Evolutionary conservation across 2,329 filamentous ascomycete species (phyloP).

Genomic region (Aschersonia sp.): DNA sequence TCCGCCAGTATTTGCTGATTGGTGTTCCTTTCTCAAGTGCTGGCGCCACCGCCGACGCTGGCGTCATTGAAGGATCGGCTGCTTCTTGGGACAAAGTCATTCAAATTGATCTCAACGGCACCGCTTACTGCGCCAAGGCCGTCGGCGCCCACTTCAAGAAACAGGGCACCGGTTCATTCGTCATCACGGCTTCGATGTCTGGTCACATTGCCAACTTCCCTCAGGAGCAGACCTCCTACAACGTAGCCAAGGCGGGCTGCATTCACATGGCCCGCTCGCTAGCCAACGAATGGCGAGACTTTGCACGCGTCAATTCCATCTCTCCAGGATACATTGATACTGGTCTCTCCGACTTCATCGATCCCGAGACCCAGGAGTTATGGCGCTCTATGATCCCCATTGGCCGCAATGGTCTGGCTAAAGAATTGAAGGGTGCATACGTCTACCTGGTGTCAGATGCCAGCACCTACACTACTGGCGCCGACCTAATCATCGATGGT

Average conservation of each 20-base stretch:
- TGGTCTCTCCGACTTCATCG: slow-evolving; percentile 52
- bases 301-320: slow-evolving; percentile 50
- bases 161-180: slow-evolving; percentile 48
- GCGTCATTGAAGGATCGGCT: slow-evolving; percentile 52
- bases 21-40: slow-evolving; percentile 22
- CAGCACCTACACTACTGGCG: slow-evolving; percentile 58
- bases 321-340: slow-evolving; percentile 57
- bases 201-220: slow-evolving; percentile 59
- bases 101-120: slow-evolving; percentile 49
- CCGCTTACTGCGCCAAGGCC: slow-evolving; percentile 52
- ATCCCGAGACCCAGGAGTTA: slow-evolving; percentile 50
- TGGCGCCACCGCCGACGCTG: slow-evolving; percentile 53
- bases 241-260: slow-evolving; percentile 46
- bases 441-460: slow-evolving; percentile 65
- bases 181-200: slow-evolving; percentile 57
- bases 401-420: slow-evolving; percentile 50
- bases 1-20: too few relatives aligned
- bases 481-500: slow-evolving; percentile 58
- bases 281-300: slow-evolving; percentile 55
- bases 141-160: slow-evolving; percentile 51
- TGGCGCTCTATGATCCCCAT: slow-evolving; percentile 66
- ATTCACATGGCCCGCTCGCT: slow-evolving; percentile 29
- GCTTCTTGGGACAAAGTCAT: slow-evolving; percentile 53
- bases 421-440: slow-evolving; percentile 66
- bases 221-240: slow-evolving; percentile 53